Evolutionary conservation across 169 alveolate species (phyloP).

Genomic region (Theileria sp.): DNA sequence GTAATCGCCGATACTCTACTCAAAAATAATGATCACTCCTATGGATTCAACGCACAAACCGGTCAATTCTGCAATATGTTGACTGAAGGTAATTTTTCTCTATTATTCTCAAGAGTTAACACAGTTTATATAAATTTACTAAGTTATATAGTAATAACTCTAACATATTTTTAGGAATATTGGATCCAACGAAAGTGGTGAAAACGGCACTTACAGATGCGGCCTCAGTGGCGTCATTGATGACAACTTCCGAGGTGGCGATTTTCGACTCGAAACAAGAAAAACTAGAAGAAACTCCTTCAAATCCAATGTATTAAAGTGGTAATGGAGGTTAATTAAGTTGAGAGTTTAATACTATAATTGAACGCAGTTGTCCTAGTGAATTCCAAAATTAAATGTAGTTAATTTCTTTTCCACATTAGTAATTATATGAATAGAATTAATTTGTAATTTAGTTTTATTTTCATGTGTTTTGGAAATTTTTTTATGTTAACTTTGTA

Average conservation of each 20-base stretch:
- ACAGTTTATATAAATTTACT: neutral
- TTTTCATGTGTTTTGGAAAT: no score
- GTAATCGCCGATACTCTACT: constrained; percentile 93
- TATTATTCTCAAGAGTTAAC: no score
- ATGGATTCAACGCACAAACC: constrained; percentile 96
- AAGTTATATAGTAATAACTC: neutral
- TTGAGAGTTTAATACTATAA: no score
- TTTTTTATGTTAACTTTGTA: no score
- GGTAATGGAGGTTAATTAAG: neutral
- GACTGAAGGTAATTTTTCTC: constrained; percentile 55
- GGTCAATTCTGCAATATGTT: constrained; percentile 93
- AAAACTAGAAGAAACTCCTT: constrained; percentile 66
- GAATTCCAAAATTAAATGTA: neutral
- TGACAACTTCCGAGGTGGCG: constrained; percentile 97
- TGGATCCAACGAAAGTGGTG: constrained; percentile 99
- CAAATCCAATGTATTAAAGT: constrained; percentile 68
- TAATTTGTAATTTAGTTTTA: no score
- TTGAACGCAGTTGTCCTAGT: neutral
- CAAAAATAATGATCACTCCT: constrained; percentile 75
- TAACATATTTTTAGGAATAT: constrained; percentile 83
- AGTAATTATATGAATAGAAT: no score
- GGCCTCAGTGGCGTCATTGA: constrained; percentile 94
- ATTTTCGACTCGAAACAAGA: constrained; percentile 81
- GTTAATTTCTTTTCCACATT: neutral
- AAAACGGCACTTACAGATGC: constrained; percentile 97